These are phyloP conservation scores for Cladosporium sp. DNA, from an alignment of 2,329 filamentous ascomycete species.

Conservation along the genomic window DNA sequence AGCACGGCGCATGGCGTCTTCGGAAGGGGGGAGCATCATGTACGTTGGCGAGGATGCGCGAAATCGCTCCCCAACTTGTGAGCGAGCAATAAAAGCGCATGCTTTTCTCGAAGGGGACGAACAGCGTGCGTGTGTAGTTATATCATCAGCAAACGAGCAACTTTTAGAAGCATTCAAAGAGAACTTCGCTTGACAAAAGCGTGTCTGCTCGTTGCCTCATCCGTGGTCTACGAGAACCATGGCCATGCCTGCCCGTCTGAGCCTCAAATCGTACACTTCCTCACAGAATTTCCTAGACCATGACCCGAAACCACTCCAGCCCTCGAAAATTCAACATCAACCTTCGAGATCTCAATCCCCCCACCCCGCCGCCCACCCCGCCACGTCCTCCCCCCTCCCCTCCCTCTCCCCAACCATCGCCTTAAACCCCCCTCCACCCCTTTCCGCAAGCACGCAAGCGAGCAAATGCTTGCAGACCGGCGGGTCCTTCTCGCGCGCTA, in stretches of 20 bases:
- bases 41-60: not conserved
- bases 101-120: not conserved
- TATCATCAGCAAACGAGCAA: not conserved
- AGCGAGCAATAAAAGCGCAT: not conserved
- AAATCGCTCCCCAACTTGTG: not conserved
- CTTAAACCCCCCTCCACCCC: conserved; percentile 57
- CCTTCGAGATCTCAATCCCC: conserved; percentile 26
- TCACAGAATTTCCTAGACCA: too few relatives aligned
- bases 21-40: not conserved
- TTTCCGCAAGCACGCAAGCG: conserved; percentile 71
- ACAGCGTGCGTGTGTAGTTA: not conserved
- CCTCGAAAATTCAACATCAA: not conserved
- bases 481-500: conserved; percentile 39
- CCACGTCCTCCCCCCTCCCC: conserved; percentile 64
- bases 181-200: too few relatives aligned
- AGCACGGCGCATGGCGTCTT: conserved; percentile 3
- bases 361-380: conserved; percentile 59
- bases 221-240: too few relatives aligned
- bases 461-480: conserved; percentile 84
- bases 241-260: too few relatives aligned
- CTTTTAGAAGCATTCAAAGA: too few relatives aligned
- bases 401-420: conserved; percentile 51
- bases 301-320: too few relatives aligned
- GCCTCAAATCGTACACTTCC: too few relatives aligned
- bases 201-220: too few relatives aligned